A percentile compares a stretch with the other conserved stretches of the same genome.
Evolutionary conservation across 176 grass and related monocot genomes (phyloP).

Genomic region (Oryza glaberrima): DNA sequence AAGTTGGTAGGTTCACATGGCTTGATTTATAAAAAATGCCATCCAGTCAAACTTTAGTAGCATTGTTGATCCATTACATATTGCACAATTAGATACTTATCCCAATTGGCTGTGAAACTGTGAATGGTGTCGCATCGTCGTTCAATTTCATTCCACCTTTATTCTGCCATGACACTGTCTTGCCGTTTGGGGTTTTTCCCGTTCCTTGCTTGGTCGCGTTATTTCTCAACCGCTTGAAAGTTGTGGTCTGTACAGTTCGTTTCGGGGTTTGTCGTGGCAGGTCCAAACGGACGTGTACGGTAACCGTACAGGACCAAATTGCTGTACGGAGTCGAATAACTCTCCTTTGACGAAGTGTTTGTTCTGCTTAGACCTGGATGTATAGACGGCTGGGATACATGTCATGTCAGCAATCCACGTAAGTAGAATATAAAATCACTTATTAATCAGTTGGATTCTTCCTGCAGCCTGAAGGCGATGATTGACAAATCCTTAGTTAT

Average conservation of each 20-base stretch:
- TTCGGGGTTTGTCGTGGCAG: neutral
- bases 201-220: neutral
- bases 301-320: neutral
- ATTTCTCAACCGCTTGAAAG: neutral
- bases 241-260: neutral
- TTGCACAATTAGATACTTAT: neutral
- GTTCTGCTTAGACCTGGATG: neutral
- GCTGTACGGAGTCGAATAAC: neutral
- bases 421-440: neutral
- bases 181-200: neutral
- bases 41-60: neutral
- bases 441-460: neutral
- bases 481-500: neutral
- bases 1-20: neutral
- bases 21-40: neutral
- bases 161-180: neutral
- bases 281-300: neutral
- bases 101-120: no score
- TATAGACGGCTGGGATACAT: neutral
- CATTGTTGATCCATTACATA: neutral
- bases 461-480: neutral
- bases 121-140: neutral
- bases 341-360: conserved; percentile 13
- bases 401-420: neutral
- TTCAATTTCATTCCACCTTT: neutral